Conservation (phyloP, 148 eudicot genomes). For the Limonium bicolor region DNA sequence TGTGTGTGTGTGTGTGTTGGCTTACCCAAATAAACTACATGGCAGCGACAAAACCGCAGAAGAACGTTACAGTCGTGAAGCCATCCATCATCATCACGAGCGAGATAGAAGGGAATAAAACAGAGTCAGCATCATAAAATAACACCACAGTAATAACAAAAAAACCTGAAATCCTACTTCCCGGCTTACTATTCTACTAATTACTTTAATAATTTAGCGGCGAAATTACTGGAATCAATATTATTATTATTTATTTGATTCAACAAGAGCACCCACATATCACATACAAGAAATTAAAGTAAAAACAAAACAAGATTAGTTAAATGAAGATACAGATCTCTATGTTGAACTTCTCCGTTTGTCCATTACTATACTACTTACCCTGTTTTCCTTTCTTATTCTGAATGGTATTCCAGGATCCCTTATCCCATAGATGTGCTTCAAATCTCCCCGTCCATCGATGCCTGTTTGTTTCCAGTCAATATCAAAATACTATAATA, state of each 20-base stretch:
- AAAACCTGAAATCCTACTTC: no score
- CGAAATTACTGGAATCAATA: neutral
- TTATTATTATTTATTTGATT: no score
- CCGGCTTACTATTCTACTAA: neutral
- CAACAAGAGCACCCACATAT: no score
- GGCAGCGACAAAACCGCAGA: constrained; percentile 26
- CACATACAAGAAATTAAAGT: no score
- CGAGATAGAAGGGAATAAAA: constrained; percentile 13
- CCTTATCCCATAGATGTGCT: constrained; percentile 97
- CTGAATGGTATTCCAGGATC: constrained; percentile 69
- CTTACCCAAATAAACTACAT: constrained; percentile 90
- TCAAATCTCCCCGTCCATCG: constrained; percentile 95
- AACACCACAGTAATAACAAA: neutral
- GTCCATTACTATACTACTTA: constrained; percentile 1
- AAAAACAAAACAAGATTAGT: neutral
- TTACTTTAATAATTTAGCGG: neutral
- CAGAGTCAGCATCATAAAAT: constrained; percentile 28
- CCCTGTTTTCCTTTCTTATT: constrained; percentile 93
- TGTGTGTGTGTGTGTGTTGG: no score
- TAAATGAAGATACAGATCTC: neutral
- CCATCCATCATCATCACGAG: constrained; percentile 9
- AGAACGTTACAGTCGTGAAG: constrained; percentile 33
- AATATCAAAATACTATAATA: neutral
- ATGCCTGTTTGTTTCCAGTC: constrained; percentile 32
- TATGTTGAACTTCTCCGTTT: neutral